Conservation (phyloP, 805 yeast species). For the Pichia kluyveri region DNA sequence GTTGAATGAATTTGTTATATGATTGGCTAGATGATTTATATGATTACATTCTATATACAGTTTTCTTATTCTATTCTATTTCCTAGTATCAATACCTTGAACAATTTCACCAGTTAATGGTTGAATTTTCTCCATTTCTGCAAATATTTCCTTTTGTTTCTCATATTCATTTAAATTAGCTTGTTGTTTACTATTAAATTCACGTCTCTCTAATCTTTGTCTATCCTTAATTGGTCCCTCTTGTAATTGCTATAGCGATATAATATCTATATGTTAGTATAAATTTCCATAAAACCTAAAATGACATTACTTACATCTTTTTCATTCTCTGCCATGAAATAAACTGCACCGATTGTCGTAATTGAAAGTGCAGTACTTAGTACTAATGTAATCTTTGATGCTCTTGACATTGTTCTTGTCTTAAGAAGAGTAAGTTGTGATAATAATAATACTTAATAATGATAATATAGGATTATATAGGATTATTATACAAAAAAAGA, state of each 20-base stretch:
- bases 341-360: conserved; percentile 59
- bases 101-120: conserved; percentile 50
- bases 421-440: too few species aligned
- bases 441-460: too few species aligned
- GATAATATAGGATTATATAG: too few species aligned
- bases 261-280: conserved; percentile 2
- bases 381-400: conserved; percentile 68
- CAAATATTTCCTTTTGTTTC: conserved; percentile 50
- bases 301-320: conserved; percentile 50
- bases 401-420: conserved; percentile 52
- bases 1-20: neutral
- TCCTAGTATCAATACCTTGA: conserved; percentile 32
- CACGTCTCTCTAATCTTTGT: conserved; percentile 43
- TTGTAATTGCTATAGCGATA: conserved; percentile 42
- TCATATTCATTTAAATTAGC: conserved; percentile 61
- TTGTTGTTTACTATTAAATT: conserved; percentile 29
- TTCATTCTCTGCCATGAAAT: conserved; percentile 59
- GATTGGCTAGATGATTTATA: neutral
- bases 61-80: too few species aligned
- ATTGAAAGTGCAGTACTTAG: conserved; percentile 45
- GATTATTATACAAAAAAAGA: too few species aligned
- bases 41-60: neutral
- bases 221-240: conserved; percentile 86
- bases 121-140: conserved; percentile 49
- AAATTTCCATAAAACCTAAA: too few species aligned